These are phyloP conservation scores for Tolypocladium amazonense DNA, from an alignment of 2,329 filamentous ascomycete species.

Conservation along the genomic window DNA sequence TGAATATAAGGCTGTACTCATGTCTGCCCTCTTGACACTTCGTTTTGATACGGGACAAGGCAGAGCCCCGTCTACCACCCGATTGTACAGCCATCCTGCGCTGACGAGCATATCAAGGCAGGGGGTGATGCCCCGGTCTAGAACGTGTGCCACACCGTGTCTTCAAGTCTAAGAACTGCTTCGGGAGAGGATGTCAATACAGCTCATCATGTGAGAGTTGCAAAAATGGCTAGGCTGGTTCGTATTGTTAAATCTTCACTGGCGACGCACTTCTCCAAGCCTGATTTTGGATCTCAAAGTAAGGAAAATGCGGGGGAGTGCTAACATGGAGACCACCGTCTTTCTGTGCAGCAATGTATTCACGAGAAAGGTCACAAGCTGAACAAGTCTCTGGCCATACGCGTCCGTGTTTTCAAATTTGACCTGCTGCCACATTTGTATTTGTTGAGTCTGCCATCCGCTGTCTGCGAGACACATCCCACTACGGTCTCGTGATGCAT, in stretches of 20 bases:
- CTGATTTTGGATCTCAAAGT: background rate
- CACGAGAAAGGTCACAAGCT: background rate
- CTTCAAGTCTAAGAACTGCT: background rate
- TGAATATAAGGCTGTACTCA: background rate
- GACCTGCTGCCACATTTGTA: background rate
- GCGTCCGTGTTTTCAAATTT: background rate
- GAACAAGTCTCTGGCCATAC: background rate
- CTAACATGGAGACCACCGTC: background rate
- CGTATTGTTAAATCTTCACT: background rate
- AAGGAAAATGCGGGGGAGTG: background rate
- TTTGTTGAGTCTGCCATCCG: background rate
- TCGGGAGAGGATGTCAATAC: background rate
- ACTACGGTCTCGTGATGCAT: background rate
- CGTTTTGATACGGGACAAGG: background rate
- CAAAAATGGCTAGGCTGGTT: background rate
- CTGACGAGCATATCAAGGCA: background rate
- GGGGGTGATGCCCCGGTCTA: background rate
- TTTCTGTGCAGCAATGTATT: background rate
- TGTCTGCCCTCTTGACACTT: background rate
- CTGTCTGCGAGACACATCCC: background rate
- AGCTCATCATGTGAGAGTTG: background rate
- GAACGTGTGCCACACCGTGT: background rate
- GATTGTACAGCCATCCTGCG: background rate
- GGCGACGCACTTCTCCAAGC: background rate
- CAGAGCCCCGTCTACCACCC: background rate